Base-by-base conservation (phyloP, 1,139 yeast genomes). In the Yamadazyma buinensis region DNA sequence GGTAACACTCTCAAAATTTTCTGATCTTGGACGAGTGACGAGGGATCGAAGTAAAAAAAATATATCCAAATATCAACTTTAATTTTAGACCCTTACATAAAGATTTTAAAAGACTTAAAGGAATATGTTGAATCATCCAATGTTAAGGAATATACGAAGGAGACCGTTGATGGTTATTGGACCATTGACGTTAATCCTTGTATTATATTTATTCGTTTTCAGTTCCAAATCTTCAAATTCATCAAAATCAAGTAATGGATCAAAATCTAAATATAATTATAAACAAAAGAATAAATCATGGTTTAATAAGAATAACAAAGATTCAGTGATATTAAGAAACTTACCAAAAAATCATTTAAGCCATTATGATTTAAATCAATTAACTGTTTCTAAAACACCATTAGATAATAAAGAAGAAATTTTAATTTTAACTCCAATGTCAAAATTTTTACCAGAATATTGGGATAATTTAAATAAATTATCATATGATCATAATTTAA, bases 361-460 rank as follows among this genome's bases (percentile, higher is more conserved):
- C 30, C 94, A 86, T 54, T 87, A 84, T 55, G 87, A 87, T 57
- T 72, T 90, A 65, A 88, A 90, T 61, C 73, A 74, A 49, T 65
- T 90, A 46, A 77, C 80, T 24, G 72, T 90, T 5, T 75, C 90
- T 1, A 67, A 83, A 17, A 72, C 77, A 57, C 83, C 95, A 7
- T 75, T 78, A 35, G 70, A 71, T 39, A 84, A 86, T 56, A 75
- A 74, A 50, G 97, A 92, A 55, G 84, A 84, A 46, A 86, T 92
- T 23, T 69, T 92, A 54, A 77, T 84, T 44, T 73, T 85, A 59
- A 80, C 97, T 3, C 98, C 98, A 28, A 79, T 92, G 77, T 83
- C 95, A 31, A 75, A 79, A 45, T 92, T 92, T 55, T 78, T 84
- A 54, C 79, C 80, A 15, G 83, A 77, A 48, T 92, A 88, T 64